Base-by-base conservation (phyloP, 2,329 filamentous ascomycete genomes). In the Aschersonia sp. region DNA sequence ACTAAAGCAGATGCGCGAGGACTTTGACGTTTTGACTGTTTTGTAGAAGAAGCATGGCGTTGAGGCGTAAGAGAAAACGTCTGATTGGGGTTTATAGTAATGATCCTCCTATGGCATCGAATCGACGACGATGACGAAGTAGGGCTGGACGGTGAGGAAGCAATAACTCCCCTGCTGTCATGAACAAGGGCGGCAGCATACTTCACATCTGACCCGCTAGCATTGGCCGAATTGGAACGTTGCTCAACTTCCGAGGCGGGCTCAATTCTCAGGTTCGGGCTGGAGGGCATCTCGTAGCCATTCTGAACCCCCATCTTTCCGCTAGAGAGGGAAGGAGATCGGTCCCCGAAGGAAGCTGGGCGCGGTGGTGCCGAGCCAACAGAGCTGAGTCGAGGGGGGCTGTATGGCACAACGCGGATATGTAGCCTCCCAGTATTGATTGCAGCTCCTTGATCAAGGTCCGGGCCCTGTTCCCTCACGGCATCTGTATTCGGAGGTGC, bases 81-180 rank as follows among this genome's bases (percentile, higher is more conserved):
- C 60, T 77, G 77, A 59, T 79, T 72, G 5, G 73, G 59, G 53
- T 78, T 67, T 31, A 79, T 62, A 47, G 67, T 68, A 49, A 79
- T 69, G 32, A 70, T 57, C 51, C 69, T 59, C 22, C 51, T 57
- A 8, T 47, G 43, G 39, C 61, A 61, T 43, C 58, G 56, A 40
- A 45, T 45, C 10, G 60, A 58, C 22, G 61, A 51, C 9, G 45
- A 14, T 32, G 47, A 35, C 29, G 14, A 42, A 35, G 35, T 32
- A 8, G 37, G 29, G 41, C 35, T 37, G 8, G 35, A 37, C 12
- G 35, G 35, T 12, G 35, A 12, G 35, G 35, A 37, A 9, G 12
- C 12, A 12, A 37, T 9, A 37, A 2, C 12, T 12, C 12, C 35
- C 12, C 12, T 37, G 12, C 35, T 12, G 35, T 37, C 35, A 37